Conservation (phyloP, 805 yeast genomes). For the Myxozyma vanderwaltii region DNA sequence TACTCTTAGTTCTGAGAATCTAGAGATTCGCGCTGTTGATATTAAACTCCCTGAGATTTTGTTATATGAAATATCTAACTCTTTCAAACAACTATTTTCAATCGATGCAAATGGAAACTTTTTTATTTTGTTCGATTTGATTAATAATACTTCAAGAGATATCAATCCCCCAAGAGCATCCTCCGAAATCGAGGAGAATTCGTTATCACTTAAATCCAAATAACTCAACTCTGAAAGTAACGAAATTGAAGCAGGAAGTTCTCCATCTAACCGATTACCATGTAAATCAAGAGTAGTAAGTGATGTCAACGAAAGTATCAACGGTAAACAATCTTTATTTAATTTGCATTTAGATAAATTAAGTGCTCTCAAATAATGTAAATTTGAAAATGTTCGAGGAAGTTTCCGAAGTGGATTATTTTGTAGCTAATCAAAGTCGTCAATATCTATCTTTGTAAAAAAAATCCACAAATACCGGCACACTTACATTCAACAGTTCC, state of each 20-base stretch:
- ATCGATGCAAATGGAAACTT: conserved; percentile 23
- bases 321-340: conserved; percentile 7
- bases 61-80: conserved; percentile 26
- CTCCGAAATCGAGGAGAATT: conserved; percentile 11
- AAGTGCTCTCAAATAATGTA: conserved; percentile 9
- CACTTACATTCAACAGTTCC: conserved; percentile 20
- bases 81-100: conserved; percentile 10
- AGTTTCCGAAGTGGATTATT: conserved; percentile 19
- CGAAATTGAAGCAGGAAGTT: conserved; percentile 18
- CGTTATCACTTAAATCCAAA: conserved; percentile 22
- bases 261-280: conserved; percentile 24
- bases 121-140: conserved; percentile 19
- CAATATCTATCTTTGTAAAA: neutral
- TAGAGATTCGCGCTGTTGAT: conserved; percentile 21
- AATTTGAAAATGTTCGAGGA: conserved; percentile 10
- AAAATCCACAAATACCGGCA: too few species aligned
- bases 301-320: conserved; percentile 9
- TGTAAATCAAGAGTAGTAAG: conserved; percentile 24
- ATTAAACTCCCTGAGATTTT: conserved; percentile 25
- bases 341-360: conserved; percentile 20
- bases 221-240: conserved; percentile 8
- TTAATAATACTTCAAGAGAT: conserved; percentile 3
- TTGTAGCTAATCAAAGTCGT: conserved; percentile 12
- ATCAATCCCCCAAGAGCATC: conserved; percentile 13
- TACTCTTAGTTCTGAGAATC: conserved; percentile 21